Base-by-base conservation (phyloP, 2,329 filamentous ascomycete genomes). In the Sclerotinia subarctica region DNA sequence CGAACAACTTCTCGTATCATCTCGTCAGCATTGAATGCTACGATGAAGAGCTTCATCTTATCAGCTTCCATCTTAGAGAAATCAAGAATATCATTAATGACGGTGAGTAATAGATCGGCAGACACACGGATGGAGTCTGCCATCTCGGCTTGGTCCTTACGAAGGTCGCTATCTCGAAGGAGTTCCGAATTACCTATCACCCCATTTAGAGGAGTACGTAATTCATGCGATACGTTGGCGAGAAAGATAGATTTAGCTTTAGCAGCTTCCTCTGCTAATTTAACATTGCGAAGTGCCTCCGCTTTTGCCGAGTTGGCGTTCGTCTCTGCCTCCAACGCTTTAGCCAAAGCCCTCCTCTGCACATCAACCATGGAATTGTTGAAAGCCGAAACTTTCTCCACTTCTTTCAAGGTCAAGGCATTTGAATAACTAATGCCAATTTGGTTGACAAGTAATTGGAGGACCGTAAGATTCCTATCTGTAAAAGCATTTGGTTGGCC, bases 11-110 rank as follows among this genome's bases (percentile, higher is more conserved):
- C 88, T 5, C 85, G 83, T 49, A 90, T 73, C 84, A 89, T 88
- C 75, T 89, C 87, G 72, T 86, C 84, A 0, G 88, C 86, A 72
- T 88, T 89, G 78, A 90, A 90, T 10, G 86, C 86, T 66, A 88
- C 88, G 69, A 89, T 84, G 76, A 92, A 92, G 1, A 94, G 85
- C 77, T 95, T 93, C 81, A 96, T 89, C 77, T 93, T 90, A 73
- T 94, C 92, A 3, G 91, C 92, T 77, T 96, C 93, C 81, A 95
- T 93, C 78, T 96, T 96, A 38, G 93, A 97, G 77, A 97, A 96
- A 79, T 98, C 94, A 5, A 97, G 83, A 65, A 97, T 97, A 76
- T 98, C 94, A 76, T 97, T 97, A 80, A 97, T 97, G 59, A 97
- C 92, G 0, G 93, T 95, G 35, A 97, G 82, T 19, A 97, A 81